Percentiles rank a stretch among this genome's conserved stretches.
Conservation (phyloP, 495 filamentous ascomycete genomes). For the Podospora anserina region DNA sequence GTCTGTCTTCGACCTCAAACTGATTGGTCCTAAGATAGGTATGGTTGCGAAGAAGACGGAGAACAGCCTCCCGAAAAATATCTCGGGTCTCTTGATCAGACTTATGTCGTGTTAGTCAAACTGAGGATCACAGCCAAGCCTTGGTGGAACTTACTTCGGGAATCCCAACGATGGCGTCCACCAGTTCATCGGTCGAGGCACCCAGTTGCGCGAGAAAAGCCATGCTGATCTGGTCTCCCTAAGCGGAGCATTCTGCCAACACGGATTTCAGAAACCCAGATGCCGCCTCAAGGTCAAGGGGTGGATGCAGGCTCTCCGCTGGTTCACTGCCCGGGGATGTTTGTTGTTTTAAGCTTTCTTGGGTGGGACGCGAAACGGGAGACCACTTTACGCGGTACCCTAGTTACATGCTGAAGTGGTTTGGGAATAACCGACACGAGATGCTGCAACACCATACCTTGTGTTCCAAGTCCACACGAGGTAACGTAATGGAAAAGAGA, state of each 20-base stretch:
- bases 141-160: constrained; percentile 21
- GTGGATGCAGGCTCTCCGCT: background rate
- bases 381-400: background rate
- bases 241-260: background rate
- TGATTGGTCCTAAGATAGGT: constrained; percentile 76
- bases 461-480: background rate
- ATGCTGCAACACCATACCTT: background rate
- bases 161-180: constrained; percentile 40
- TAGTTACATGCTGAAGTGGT: background rate
- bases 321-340: background rate
- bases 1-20: constrained; percentile 71
- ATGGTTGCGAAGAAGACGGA: constrained; percentile 56
- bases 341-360: background rate
- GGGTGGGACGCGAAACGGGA: background rate
- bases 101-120: background rate
- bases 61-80: constrained; percentile 46
- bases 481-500: background rate
- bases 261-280: background rate
- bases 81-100: constrained; percentile 49
- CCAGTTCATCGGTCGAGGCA: constrained; percentile 54
- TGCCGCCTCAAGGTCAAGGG: background rate
- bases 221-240: constrained; percentile 34
- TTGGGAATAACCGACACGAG: background rate
- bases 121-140: background rate
- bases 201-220: constrained; percentile 46